Evolutionary conservation across 345 rosid species (phyloP), one percentile per base, ranked within the genome.

Genomic region (Crucihimalaya himalaica): DNA sequence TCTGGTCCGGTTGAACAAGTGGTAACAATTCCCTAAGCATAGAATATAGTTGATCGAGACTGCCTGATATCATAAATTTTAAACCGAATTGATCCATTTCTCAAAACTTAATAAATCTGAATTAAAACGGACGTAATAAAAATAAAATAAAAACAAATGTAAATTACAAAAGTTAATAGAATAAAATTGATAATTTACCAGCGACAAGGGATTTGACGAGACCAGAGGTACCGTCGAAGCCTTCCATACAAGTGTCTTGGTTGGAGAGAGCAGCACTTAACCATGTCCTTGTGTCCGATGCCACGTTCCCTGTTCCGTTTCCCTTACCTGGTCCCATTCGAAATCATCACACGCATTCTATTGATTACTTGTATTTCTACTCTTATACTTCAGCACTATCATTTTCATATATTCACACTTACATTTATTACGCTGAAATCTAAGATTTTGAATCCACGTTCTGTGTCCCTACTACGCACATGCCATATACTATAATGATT

Each of bases 201-300:
- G 84, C 63, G 31, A 88, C 78, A 13, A 87, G 78, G 6, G 65
- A 25, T 74, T 84, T 86, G 20, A 81, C 88, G 2, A 86, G 47
- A 70, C 88, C 67, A 50, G 66, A 83, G 6, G 95, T 87, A 25
- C 87, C 90, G 0, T 82, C 92, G 45, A 81, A 85, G 58, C 95
- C 97, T 37, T 94, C 98, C 29, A 76, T 80, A 82, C 98, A 94
- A 35, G 98, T 94, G 74, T 87, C 91, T 77, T 89, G 92, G 72
- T 94, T 88, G 14, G 87, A 77, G 12, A 94, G 79, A 40, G 98
- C 88, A 39, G 97, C 98, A 64, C 97, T 85, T 40, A 94, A 80
- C 84, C 94, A 94, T 63, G 96, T 82, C 78, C 82, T 83, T 35
- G 90, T 70, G 77, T 94, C 97, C 10, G 83, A 86, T 67, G 84